Evolutionary conservation across 1,284 basidiomycete species (phyloP), one percentile per base, ranked within the genome.

Genomic region (Schizophyllum amplum): DNA sequence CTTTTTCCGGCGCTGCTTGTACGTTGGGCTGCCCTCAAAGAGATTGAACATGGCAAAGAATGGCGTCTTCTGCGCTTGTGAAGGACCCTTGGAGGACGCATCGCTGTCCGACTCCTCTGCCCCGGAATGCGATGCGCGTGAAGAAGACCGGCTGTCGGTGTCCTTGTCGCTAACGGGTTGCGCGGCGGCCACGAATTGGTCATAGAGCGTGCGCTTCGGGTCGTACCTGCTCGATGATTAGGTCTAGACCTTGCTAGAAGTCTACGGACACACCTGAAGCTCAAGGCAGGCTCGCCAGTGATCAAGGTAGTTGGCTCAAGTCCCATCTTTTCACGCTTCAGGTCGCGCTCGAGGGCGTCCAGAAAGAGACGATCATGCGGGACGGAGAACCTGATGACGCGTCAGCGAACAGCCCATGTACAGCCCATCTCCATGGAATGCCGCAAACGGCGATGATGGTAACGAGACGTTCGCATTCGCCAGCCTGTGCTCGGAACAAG

Each of bases 321-420:
- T 0, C 90, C 87, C 75, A 89, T 87, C 72, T 94, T 95, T 71
- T 95, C 92, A 48, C 93, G 82, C 74, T 95, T 95, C 57, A 95
- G 80, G 69, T 96, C 93, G 53, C 93, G 87, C 70, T 96, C 93
- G 47, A 96, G 81, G 24, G 93, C 93, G 67, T 96, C 93, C 53
- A 96, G 83, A 76, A 96, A 95, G 54, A 96, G 84, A n/a, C 93
- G 87, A 71, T 96, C 93, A 62, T 96, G 93, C 2, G 92, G 92
- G 11, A 96, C 93, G 1, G 69, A 74, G 63, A 70, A 75, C 66
- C 70, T 72, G 61, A 17, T 46, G 62, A 47, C 47, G n/a, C n/a
- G n/a, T n/a, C n/a, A n/a, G n/a, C n/a, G n/a, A 17, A 47, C 24
- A 1, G 50, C 17, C 33, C 11, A 17, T 42, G 33, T 42, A 9